These are phyloP conservation scores for Cutaneotrichosporon cutaneum DNA, from an alignment of 1,284 basidiomycete species.

Conservation along the genomic window DNA sequence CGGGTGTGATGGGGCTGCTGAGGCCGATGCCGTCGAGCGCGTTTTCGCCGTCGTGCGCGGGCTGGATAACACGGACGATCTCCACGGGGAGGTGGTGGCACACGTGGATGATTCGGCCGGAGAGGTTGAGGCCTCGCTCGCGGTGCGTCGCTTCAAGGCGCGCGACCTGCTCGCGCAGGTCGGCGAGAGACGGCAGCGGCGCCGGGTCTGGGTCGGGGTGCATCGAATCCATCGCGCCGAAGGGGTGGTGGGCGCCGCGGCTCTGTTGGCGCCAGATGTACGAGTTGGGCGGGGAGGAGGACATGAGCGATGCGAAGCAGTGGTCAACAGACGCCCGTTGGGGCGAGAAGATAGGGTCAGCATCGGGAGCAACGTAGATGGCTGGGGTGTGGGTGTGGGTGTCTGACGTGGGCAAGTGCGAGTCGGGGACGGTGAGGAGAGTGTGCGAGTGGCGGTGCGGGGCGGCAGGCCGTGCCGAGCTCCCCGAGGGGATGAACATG, in stretches of 20 bases:
- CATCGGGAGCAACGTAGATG: background rate
- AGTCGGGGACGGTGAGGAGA: background rate
- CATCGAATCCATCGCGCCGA: slow-evolving; percentile 20
- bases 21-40: slow-evolving; percentile 17
- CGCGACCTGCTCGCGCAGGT: slow-evolving; percentile 53
- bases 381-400: background rate
- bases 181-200: slow-evolving; percentile 44
- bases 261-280: background rate
- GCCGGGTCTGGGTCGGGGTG: slow-evolving; percentile 50
- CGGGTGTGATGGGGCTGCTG: slow-evolving; percentile 48
- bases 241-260: background rate
- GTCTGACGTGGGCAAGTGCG: background rate
- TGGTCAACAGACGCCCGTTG: background rate
- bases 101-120: slow-evolving; percentile 82
- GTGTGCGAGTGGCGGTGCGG: background rate
- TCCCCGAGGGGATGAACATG: background rate
- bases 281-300: background rate
- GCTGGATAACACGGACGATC: slow-evolving; percentile 38
- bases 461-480: background rate
- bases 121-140: slow-evolving; percentile 67
- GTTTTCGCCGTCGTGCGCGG: slow-evolving; percentile 23
- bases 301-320: background rate
- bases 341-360: background rate
- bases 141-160: slow-evolving; percentile 68
- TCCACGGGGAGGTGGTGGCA: slow-evolving; percentile 57